Conservation (phyloP, 179 eudicot species). For the Dionaea muscipula region DNA sequence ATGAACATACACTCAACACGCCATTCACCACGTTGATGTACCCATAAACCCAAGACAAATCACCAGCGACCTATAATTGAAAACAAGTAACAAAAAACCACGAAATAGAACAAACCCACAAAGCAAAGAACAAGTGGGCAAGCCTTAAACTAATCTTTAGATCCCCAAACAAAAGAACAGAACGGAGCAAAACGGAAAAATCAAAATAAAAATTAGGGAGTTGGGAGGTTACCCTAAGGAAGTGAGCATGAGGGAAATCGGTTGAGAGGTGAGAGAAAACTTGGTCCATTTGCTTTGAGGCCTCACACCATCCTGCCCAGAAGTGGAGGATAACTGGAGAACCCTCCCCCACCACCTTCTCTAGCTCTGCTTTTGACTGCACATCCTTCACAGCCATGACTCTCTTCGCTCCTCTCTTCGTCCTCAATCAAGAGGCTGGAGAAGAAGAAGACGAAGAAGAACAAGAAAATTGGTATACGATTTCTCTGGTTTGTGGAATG, state of each 20-base stretch:
- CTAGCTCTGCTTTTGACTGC: slow-evolving; percentile 62
- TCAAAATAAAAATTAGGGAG: no score
- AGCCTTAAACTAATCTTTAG: background rate
- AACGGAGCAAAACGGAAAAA: background rate
- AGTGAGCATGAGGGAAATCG: slow-evolving; percentile 71
- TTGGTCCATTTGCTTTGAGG: slow-evolving; percentile 92
- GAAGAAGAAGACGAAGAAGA: no score
- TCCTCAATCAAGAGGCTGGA: no score
- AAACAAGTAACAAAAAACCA: no score
- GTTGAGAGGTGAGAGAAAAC: slow-evolving; percentile 82
- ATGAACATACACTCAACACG: no score
- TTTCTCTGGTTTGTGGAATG: no score
- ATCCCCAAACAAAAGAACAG: background rate
- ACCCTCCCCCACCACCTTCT: slow-evolving; percentile 33
- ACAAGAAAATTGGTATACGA: no score
- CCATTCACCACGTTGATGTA: no score
- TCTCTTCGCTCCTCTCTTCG: no score
- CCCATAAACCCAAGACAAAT: no score
- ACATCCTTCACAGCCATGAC: slow-evolving; percentile 46
- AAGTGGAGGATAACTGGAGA: slow-evolving; percentile 58
- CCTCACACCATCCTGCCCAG: slow-evolving; percentile 98
- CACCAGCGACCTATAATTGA: no score
- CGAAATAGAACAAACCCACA: no score
- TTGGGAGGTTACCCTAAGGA: slow-evolving; percentile 52
- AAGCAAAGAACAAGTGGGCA: slow-evolving; percentile 8